Base-by-base conservation (phyloP, 805 yeast species). In the Myxozyma mucilagina region DNA sequence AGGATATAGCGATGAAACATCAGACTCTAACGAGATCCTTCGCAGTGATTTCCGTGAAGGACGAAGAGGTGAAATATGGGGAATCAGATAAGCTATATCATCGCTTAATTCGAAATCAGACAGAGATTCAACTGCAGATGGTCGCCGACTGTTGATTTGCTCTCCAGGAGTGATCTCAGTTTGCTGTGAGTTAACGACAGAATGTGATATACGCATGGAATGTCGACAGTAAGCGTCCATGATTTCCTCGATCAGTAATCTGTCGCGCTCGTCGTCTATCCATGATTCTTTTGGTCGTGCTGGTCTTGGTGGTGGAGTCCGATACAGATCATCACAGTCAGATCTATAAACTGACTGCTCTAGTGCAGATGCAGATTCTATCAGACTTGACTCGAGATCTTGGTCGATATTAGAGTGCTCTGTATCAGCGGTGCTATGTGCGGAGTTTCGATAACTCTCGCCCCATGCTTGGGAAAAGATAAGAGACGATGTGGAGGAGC, bases 291-390 rank as follows among this genome's bases (percentile, higher is more conserved):
- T 60, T 3, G 66, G 66, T 6, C 66, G 52, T 13, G 39, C 29
- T 7, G 66, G 66, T 2, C 66, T 53, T 7, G 63, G 55, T 9
- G 66, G 66, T 4, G 66, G 31, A n/a, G 47, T 41, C 14, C 42
- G 38, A 36, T 48, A 39, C 32, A n/a, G 36, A 29, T 16, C 16
- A 13, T 11, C 39, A 32, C 31, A 32, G 18, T 16, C 29, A 13
- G 44, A 34, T 31, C 13, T 20, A 8, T 6, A 9, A 14, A 29
- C 5, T 38, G 53, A 4, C 31, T 18, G 38, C 34, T 39, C 48
- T 35, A 29, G 10, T 2, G 53, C 34, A 14, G 49, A 11, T 4
- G 36, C 18, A 16, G 29, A 47, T 8, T 49, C 53, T 4, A 16
- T 20, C 35, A 36, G 18, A 24, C 43, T 49, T 1, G 14, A 14